A percentile compares a stretch with the other conserved stretches of the same genome.
Conservation (phyloP, 371 early-diverging fungal genomes). For the Capniomyces stellatus region DNA sequence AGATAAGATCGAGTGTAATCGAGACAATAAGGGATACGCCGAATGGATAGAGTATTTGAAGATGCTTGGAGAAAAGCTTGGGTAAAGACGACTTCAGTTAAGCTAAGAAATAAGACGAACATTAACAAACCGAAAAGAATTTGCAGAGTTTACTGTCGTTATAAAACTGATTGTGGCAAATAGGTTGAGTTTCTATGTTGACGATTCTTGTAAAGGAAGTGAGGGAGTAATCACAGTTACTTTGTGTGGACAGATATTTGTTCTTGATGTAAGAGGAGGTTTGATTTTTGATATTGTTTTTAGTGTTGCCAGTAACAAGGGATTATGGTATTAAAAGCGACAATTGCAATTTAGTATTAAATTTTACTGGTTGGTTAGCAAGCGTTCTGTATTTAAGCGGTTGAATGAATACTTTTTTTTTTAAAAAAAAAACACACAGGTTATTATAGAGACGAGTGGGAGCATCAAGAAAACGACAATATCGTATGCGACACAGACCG, state of each 20-base stretch:
- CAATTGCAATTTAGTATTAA: not conserved
- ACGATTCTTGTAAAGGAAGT: not conserved
- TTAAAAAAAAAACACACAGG: not conserved
- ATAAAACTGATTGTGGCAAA: not conserved
- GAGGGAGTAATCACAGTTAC: not conserved
- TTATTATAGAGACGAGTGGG: not conserved
- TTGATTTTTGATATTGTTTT: no score
- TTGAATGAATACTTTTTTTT: not conserved
- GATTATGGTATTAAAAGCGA: no score
- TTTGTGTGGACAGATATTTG: not conserved
- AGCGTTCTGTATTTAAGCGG: not conserved
- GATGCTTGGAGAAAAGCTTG: not conserved
- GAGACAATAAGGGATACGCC: not conserved
- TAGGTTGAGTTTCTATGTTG: not conserved
- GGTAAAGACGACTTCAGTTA: not conserved
- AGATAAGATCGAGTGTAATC: not conserved
- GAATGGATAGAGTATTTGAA: not conserved
- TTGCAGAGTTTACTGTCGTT: not conserved
- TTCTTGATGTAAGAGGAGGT: not conserved
- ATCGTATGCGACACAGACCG: not conserved
- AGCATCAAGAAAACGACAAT: not conserved
- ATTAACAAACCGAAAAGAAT: not conserved
- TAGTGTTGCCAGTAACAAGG: no score
- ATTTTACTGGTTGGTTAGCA: not conserved
- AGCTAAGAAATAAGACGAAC: not conserved